Base-by-base conservation (phyloP, 768 basidiomycete species). In the Mycena rebaudengoi region DNA sequence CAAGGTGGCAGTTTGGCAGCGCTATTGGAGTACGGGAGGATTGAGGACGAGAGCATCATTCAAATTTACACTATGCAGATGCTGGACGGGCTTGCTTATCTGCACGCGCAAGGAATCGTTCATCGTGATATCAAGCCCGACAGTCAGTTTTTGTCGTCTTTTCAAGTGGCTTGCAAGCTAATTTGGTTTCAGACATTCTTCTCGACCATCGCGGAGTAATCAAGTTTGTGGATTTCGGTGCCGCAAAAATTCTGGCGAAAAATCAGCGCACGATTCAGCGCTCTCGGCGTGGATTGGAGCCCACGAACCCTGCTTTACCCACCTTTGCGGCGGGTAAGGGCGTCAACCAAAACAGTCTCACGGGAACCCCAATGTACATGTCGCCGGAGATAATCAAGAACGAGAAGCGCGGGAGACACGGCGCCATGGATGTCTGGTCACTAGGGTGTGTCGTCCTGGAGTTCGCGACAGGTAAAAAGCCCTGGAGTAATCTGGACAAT, bases 341-440 rank as follows among this genome's bases (percentile, higher is more conserved):
- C 30, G 76, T 73, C 6, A 82, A 90, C 78, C 89, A 90, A 73
- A 96, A 95, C 77, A 93, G 92, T 69, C 79, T 99, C 32, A 98
- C 96, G 1, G 97, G 96, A 18, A 99, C 98, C 13, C 98, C 98
- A 0, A 99, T 99, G 97, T 99, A 99, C 77, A 98, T 99, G 95
- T 98, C 96, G 6, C 98, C 98, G 2, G 98, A 99, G 74, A 89
- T 98, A 55, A 99, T 99, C 81, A 94, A 97, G 80, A 98, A 92
- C 70, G 95, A 97, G 70, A 90, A 85, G 65, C 83, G 89, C 14
- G 95, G 96, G 26, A 84, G 91, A 51, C 89, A 94, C 66, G 98
- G 98, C 18, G 95, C 97, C 12, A 98, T 98, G 93, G 98, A 99
- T 74, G 90, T 99, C 43, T 99, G 98, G 98, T 94, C 95, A 23